Evolutionary conservation across 805 yeast species (phyloP).

Genomic region (Yamadazyma ubonensis): DNA sequence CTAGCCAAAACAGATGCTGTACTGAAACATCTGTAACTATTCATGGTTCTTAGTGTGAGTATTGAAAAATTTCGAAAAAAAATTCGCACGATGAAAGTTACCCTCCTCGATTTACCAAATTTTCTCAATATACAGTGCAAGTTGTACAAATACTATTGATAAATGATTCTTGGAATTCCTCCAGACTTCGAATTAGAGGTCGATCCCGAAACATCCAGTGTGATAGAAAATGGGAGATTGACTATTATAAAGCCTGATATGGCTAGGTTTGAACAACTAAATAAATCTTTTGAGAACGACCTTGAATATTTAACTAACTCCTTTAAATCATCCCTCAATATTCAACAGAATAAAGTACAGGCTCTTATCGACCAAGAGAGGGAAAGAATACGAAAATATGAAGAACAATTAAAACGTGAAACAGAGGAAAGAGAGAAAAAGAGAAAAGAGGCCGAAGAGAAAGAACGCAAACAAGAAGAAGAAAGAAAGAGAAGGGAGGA

Average conservation of each 20-base stretch:
- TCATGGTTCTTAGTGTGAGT: not conserved
- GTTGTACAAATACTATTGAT: no score
- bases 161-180: slow-evolving; percentile 32
- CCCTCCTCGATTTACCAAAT: slow-evolving; percentile 4
- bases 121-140: slow-evolving; percentile 2
- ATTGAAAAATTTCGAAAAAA: slow-evolving; percentile 12
- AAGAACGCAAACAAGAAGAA: slow-evolving; percentile 18
- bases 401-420: slow-evolving; percentile 18
- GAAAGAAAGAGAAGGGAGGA: slow-evolving; percentile 18
- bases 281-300: not conserved
- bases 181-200: slow-evolving; percentile 20
- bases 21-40: slow-evolving; percentile 25
- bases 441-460: slow-evolving; percentile 22
- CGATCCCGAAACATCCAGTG: slow-evolving; percentile 5
- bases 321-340: slow-evolving; percentile 9
- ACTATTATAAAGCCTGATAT: not conserved
- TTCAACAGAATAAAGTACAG: slow-evolving; percentile 20
- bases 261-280: slow-evolving; percentile 2
- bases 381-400: slow-evolving; percentile 23
- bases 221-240: not conserved
- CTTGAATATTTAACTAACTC: slow-evolving; percentile 8
- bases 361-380: slow-evolving; percentile 18
- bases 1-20: slow-evolving; percentile 49
- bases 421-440: slow-evolving; percentile 12
- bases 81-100: slow-evolving; percentile 8